These are phyloP conservation scores for Eimeria brunetti DNA, from an alignment of 169 alveolate species.

Conservation along the genomic window DNA sequence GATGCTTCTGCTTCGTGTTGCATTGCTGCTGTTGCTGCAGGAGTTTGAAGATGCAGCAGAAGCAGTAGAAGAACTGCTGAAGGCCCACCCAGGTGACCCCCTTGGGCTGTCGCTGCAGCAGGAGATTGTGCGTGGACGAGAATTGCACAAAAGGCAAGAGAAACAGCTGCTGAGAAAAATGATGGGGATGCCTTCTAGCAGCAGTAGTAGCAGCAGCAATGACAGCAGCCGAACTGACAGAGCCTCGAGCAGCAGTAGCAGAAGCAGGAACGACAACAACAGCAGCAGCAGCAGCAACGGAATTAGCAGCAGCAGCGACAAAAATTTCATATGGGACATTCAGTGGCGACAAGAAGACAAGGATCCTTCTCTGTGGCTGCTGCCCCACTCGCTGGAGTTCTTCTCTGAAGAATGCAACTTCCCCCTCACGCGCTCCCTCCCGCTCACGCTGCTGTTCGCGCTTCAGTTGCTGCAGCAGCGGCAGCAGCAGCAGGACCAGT, in stretches of 20 bases:
- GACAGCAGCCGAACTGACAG: background rate
- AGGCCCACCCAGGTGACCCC: constrained; percentile 6
- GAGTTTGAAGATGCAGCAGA: background rate
- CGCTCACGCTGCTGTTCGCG: constrained; percentile 57
- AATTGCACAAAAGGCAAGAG: constrained; percentile 23
- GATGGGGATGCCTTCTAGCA: background rate
- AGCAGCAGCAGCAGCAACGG: background rate
- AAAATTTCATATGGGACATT: constrained; percentile 41
- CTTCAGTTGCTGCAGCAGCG: constrained; percentile 53
- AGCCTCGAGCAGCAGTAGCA: constrained; percentile 11
- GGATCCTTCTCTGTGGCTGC: constrained; percentile 39
- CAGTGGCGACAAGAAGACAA: constrained; percentile 8
- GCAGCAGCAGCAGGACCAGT: constrained; percentile 50
- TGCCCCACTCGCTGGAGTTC: constrained; percentile 66
- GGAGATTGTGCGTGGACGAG: background rate
- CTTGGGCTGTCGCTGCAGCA: constrained; percentile 17
- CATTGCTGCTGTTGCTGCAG: constrained; percentile 21
- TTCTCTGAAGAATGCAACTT: constrained; percentile 75
- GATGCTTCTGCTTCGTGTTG: background rate
- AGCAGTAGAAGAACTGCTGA: constrained; percentile 50
- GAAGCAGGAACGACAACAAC: background rate
- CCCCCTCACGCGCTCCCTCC: constrained; percentile 60
- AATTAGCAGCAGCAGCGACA: background rate
- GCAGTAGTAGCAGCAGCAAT: constrained; percentile 21
- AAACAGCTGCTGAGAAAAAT: constrained; percentile 2